phyloP scores from a whole-genome alignment of 129 eudicot species.

The Apium graveolens region DNA sequence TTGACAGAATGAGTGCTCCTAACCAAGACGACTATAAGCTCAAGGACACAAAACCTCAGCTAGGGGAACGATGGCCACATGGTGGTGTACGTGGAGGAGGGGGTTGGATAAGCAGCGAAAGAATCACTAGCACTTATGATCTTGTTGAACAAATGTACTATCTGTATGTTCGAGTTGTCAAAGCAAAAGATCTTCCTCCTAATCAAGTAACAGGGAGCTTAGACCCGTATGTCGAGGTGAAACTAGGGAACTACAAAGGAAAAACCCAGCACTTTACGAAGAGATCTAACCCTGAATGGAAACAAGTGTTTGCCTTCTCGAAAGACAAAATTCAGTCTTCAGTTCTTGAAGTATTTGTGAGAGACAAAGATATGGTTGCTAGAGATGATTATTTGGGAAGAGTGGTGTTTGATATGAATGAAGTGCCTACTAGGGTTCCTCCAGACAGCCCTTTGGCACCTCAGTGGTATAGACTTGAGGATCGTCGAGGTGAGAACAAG shows the following conservation, averaged over 20 bases:
- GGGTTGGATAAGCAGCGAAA: constrained; percentile 72
- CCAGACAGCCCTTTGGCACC: constrained; percentile 70
- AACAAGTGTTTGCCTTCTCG: constrained; percentile 58
- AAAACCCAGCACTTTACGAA: constrained; percentile 58
- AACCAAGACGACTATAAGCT: constrained; percentile 67
- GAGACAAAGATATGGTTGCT: constrained; percentile 40
- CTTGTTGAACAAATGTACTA: constrained; percentile 68
- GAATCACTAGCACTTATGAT: constrained; percentile 69
- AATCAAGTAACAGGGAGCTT: constrained; percentile 49
- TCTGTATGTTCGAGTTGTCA: constrained; percentile 57
- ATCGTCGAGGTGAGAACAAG: constrained; percentile 33
- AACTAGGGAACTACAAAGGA: constrained; percentile 55
- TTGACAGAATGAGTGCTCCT: constrained; percentile 28
- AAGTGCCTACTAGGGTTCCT: constrained; percentile 56
- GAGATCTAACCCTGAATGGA: constrained; percentile 55
- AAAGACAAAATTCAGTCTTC: constrained; percentile 51
- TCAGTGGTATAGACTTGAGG: constrained; percentile 60
- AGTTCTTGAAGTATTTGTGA: constrained; percentile 42
- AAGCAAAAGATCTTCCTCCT: constrained; percentile 50
- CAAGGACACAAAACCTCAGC: constrained; percentile 69
- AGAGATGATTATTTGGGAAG: constrained; percentile 56
- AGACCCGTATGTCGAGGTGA: constrained; percentile 54
- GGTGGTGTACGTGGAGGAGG: constrained; percentile 86
- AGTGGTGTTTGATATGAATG: constrained; percentile 46
- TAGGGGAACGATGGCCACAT: constrained; percentile 88